Conservation (phyloP, 177 flowering plant species). For the Vitis hybrid region DNA sequence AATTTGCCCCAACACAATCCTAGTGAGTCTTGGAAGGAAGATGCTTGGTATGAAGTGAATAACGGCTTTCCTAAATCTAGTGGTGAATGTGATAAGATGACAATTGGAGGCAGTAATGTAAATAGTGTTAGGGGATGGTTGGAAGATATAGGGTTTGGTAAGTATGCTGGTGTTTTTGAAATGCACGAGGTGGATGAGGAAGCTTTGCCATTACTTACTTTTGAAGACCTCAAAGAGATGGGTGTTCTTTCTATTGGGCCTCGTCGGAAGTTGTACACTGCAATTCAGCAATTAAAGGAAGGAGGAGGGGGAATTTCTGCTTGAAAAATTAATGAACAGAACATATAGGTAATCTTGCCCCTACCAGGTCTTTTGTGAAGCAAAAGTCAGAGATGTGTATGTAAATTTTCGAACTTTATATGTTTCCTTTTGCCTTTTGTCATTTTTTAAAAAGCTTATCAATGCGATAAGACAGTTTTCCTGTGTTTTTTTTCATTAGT, state of each 20-base stretch:
- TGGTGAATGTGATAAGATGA: slow-evolving; percentile 12
- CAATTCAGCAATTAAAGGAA: slow-evolving; percentile 36
- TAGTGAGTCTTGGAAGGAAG: slow-evolving; percentile 14
- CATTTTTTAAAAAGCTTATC: background rate
- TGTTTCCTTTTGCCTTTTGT: background rate
- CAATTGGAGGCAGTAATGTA: slow-evolving; percentile 10
- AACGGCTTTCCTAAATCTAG: slow-evolving; percentile 11
- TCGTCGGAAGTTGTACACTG: slow-evolving; percentile 38
- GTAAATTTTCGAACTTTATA: slow-evolving; percentile 10
- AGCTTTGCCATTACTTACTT: slow-evolving; percentile 41
- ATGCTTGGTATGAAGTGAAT: slow-evolving; percentile 21
- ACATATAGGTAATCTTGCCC: slow-evolving; percentile 17
- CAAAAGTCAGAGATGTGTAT: slow-evolving; percentile 6
- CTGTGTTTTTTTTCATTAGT: background rate
- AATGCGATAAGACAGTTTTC: background rate
- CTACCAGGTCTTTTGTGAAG: slow-evolving; percentile 13
- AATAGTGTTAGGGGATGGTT: slow-evolving; percentile 42
- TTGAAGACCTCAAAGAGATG: slow-evolving; percentile 61
- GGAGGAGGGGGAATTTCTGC: slow-evolving; percentile 14
- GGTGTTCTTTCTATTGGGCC: slow-evolving; percentile 51
- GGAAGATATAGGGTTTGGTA: slow-evolving; percentile 49
- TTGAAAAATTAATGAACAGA: background rate
- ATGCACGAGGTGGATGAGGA: slow-evolving; percentile 59
- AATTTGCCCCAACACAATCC: slow-evolving; percentile 10
- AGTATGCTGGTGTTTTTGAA: slow-evolving; percentile 43